These are phyloP conservation scores for Zymoseptoria pseudotritici DNA, from an alignment of 2,329 filamentous ascomycete species.

Conservation along the genomic window DNA sequence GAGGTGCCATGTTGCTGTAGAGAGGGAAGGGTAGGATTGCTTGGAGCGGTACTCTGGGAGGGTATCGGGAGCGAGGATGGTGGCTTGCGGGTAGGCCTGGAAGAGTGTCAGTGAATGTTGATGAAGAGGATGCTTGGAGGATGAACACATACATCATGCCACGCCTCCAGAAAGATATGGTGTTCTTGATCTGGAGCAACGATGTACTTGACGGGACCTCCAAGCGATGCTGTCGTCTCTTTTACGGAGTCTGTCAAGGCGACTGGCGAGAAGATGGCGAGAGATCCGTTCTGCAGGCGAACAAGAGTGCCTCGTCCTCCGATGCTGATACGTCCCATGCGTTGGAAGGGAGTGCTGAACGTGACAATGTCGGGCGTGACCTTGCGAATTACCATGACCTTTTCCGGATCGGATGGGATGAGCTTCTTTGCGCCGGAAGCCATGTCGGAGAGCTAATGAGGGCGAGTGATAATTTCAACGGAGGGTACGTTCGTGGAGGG, in stretches of 20 bases:
- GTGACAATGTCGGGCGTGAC: constrained; percentile 72
- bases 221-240: constrained; percentile 46
- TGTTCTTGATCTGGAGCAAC: constrained; percentile 85
- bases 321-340: constrained; percentile 71
- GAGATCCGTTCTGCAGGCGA: constrained; percentile 64
- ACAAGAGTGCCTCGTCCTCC: constrained; percentile 85
- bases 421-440: constrained; percentile 27
- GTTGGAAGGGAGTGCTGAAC: constrained; percentile 74
- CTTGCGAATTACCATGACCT: constrained; percentile 85
- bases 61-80: constrained; percentile 74
- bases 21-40: constrained; percentile 29
- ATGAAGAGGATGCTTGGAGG: constrained; percentile 8
- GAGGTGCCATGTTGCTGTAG: constrained; percentile 41
- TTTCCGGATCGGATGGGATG: constrained; percentile 58
- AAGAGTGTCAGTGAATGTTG: not conserved
- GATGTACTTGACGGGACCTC: constrained; percentile 70
- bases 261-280: constrained; percentile 89
- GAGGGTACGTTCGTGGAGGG: not conserved
- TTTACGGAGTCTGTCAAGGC: constrained; percentile 71
- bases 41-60: constrained; percentile 69
- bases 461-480: too few species aligned
- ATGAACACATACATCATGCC: constrained; percentile 50
- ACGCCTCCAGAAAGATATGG: constrained; percentile 85
- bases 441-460: constrained; percentile 15
- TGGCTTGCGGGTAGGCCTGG: constrained; percentile 64